Evolutionary conservation across 768 basidiomycete species (phyloP), one percentile per base, ranked within the genome.

Genomic region (Trametes cinnabarina): DNA sequence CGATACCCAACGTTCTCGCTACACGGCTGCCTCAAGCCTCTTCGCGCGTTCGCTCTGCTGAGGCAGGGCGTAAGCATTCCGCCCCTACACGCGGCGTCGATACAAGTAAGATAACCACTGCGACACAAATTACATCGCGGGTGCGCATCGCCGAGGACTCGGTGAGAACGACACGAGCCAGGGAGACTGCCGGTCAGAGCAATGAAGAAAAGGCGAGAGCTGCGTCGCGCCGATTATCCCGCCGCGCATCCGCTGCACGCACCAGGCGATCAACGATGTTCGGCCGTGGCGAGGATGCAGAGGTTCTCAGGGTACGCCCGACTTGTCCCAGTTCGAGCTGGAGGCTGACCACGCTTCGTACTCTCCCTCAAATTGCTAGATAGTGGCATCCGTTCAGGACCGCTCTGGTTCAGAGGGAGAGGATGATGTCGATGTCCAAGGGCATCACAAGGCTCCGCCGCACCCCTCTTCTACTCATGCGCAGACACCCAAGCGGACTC

Each of bases 271-370:
- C 63, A 39, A 62, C 60, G n/a, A 44, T 59, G 50, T 58, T 56
- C 34, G 47, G 43, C n/a, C 57, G 57, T 4, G 57, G 61, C n/a
- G 60, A 59, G 34, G 63, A 65, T n/a, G 60, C 60, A 4, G 60
- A 56, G 17, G 53, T 61, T n/a, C 39, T 55, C 15, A 51, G 55
- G 30, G 60, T 61, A 40, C 20, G 60, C 4, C 20, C 37, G 4
- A 15, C 37, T 10, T 14, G 34, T 34, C 14, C 34, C 7, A 34
- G 34, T 14, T 14, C 14, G 34, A 34, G 7, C 14, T 34, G 34
- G 26, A 17, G 5, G 5, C 14, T 19, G 0, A 28, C 12, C 49
- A 17, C 23, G 28, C 34, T 15, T 20, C 23, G n/a, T 10, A 42
- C 2, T 44, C 20, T 2, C 20, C 34, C 15, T 35, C 14, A 10